Base-by-base conservation (phyloP, 352 stramenopile species). In the Phytophthora europaea region DNA sequence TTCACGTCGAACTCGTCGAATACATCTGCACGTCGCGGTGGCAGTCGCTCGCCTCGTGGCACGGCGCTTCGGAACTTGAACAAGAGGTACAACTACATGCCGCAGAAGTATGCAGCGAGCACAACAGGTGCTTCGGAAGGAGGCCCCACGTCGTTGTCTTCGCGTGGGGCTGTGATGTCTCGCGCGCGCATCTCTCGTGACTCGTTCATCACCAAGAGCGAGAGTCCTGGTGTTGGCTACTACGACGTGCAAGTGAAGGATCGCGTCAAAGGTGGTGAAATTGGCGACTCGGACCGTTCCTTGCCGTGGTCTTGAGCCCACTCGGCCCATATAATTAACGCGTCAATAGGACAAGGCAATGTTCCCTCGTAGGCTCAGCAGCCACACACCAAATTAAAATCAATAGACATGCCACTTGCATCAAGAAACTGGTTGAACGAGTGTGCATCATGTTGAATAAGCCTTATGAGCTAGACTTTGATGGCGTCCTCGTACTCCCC, bases 161-260 rank as follows among this genome's bases (percentile, higher is more conserved):
- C 87, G 10, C 85, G 85, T 59, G 87, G 87, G 20, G 87, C 85
- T 0, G 82, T 93, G 45, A 94, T 94, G 61, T 87, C 82, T 5
- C 82, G 86, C 18, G 87, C 87, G 0, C 79, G 83, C 23, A 82
- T 80, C 33, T 83, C 84, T 33, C 87, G 87, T 48, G 85, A 92
- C 59, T 91, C 87, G 48, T 94, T 93, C 66, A 84, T 92, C 65
- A 81, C 82, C 12, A 93, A 87, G 69, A 91, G 65, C 57, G 87
- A 91, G 58, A 91, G 81, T 50, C 87, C 87, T 5, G 87, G 87
- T 16, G 87, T 94, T 57, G 87, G 87, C 6, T 92, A 93, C 61
- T 94, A 94, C 74, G 85, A 94, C 61, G 85, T 94, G 50, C 84
- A 92, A 55, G 70, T 92, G 22, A 79, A 79, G 6, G 73, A 89